Conservation (phyloP, 495 filamentous ascomycete genomes). For the Ramalina intermedia region DNA sequence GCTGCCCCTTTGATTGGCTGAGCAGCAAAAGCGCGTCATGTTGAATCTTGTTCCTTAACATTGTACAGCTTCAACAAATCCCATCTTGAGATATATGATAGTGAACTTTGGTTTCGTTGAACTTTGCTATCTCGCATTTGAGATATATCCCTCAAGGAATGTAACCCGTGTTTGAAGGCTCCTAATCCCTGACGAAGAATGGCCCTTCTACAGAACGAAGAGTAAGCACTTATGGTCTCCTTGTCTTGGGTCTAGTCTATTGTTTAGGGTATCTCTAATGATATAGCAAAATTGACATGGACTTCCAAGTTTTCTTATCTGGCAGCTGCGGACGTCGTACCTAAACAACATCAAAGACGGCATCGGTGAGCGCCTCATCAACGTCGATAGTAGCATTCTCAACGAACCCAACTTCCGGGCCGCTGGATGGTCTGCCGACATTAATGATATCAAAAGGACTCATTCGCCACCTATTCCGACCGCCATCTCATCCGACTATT, state of each 20-base stretch:
- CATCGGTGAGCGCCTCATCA: slow-evolving; percentile 89
- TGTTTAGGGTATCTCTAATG: neutral
- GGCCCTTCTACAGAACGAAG: slow-evolving; percentile 94
- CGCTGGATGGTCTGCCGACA: slow-evolving; percentile 76
- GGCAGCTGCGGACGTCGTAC: slow-evolving; percentile 85
- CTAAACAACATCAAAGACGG: slow-evolving; percentile 84
- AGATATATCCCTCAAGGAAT: too few relatives aligned
- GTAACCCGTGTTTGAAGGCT: too few relatives aligned
- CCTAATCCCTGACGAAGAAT: slow-evolving; percentile 27
- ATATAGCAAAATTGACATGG: neutral
- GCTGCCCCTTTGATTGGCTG: too few relatives aligned
- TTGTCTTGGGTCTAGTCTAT: neutral
- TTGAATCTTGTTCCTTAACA: too few relatives aligned
- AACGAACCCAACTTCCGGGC: slow-evolving; percentile 92
- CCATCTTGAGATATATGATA: too few relatives aligned
- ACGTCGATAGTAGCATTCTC: slow-evolving; percentile 74
- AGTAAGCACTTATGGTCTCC: slow-evolving; percentile 42
- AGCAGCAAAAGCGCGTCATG: too few relatives aligned
- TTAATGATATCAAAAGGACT: slow-evolving; percentile 68
- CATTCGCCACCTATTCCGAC: slow-evolving; percentile 96
- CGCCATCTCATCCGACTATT: slow-evolving; percentile 80
- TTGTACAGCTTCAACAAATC: too few relatives aligned
- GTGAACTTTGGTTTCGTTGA: too few relatives aligned
- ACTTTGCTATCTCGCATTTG: too few relatives aligned
- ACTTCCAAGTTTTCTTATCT: slow-evolving; percentile 63